These are phyloP conservation scores for Candida pini DNA, from an alignment of 805 yeast species.

Conservation along the genomic window DNA sequence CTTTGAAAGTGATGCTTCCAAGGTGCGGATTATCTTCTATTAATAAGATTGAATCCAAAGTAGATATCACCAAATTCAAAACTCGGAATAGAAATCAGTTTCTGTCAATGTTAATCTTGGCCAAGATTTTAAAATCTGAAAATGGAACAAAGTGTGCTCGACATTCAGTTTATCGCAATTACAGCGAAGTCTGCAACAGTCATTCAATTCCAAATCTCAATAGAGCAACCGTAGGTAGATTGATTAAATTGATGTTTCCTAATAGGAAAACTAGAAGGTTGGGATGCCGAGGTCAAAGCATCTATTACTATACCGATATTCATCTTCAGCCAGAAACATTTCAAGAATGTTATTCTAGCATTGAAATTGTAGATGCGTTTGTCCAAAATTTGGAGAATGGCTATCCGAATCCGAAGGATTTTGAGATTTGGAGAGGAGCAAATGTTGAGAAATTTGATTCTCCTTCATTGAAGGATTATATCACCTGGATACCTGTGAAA, in stretches of 20 bases:
- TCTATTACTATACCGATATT: conserved; percentile 83
- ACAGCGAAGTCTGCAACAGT: conserved; percentile 51
- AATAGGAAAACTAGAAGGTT: conserved; percentile 66
- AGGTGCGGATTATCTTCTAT: no score
- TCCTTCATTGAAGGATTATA: no score
- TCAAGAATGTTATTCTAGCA: no score
- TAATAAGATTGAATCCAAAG: no score
- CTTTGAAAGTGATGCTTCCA: no score
- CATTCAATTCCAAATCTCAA: conserved; percentile 52
- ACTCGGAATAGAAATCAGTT: conserved; percentile 59
- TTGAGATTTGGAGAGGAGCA: no score
- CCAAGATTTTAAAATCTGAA: conserved; percentile 52
- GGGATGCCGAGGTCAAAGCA: conserved; percentile 77
- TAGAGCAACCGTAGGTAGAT: conserved; percentile 75
- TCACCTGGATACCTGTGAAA: no score
- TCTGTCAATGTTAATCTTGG: conserved; percentile 77
- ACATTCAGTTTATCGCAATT: conserved; percentile 61
- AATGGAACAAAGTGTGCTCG: conserved; percentile 56
- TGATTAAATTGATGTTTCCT: conserved; percentile 62
- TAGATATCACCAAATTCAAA: no score
- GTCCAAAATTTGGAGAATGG: no score
- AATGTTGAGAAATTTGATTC: no score
- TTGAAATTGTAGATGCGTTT: conserved; percentile 32
- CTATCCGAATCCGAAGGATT: no score
- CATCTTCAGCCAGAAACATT: no score